A percentile compares a stretch with the other conserved stretches of the same genome.
Evolutionary conservation across 78 protist species (phyloP).

Genomic region (Dictyostelium discoideum): DNA sequence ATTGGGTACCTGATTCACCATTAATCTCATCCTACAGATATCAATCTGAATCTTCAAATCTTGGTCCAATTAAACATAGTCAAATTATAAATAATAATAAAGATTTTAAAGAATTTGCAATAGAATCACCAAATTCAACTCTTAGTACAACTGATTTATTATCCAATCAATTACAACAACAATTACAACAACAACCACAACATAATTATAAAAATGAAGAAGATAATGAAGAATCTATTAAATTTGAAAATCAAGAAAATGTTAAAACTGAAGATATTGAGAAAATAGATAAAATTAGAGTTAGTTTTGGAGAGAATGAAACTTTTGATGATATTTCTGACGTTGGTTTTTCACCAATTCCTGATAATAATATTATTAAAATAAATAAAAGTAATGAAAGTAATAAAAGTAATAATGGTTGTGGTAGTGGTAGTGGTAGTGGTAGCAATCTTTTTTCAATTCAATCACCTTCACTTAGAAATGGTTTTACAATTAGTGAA

Average conservation of each 20-base stretch:
- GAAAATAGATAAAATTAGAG: slow-evolving; percentile 29
- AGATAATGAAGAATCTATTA: background rate
- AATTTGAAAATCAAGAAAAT: slow-evolving; percentile 1
- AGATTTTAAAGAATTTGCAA: background rate
- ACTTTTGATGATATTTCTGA: background rate
- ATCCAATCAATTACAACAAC: background rate
- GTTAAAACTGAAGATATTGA: slow-evolving; percentile 31
- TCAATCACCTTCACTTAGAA: background rate
- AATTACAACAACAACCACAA: background rate
- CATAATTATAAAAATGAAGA: background rate
- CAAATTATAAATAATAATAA: background rate
- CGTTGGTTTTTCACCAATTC: background rate
- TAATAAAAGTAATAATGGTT: background rate
- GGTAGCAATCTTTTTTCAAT: background rate
- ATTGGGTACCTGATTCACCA: slow-evolving; percentile 11
- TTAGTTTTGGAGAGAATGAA: background rate
- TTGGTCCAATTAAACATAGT: background rate
- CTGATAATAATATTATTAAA: background rate
- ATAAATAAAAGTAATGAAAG: background rate
- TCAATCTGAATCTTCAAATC: background rate
- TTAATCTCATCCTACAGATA: background rate
- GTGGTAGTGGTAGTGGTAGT: background rate
- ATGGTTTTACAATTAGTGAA: background rate
- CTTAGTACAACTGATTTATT: too few relatives aligned
- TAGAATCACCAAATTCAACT: background rate